Percentiles rank a stretch among this genome's conserved stretches.
Evolutionary conservation across 805 yeast genomes (phyloP).

Genomic region (Saccharomycopsis babjevae): DNA sequence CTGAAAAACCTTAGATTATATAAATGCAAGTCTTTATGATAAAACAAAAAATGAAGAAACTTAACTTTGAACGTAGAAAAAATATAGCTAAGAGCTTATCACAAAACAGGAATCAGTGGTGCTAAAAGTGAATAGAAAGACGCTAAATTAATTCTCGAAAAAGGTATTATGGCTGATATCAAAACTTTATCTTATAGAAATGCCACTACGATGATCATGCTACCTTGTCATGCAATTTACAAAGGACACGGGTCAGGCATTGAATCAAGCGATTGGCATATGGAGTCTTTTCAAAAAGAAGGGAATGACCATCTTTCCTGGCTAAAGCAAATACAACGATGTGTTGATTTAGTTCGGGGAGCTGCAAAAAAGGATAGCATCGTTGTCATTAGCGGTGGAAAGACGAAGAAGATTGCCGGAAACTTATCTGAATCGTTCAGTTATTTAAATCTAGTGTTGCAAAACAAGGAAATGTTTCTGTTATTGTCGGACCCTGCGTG

Average conservation of each 20-base stretch:
- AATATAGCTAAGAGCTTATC: no score
- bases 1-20: no score
- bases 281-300: slow-evolving; percentile 58
- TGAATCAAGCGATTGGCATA: slow-evolving; percentile 45
- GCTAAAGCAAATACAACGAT: slow-evolving; percentile 45
- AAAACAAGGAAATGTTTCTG: slow-evolving; percentile 7
- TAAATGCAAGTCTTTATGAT: no score
- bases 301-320: slow-evolving; percentile 62
- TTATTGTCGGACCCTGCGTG: background rate
- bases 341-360: slow-evolving; percentile 29
- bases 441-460: slow-evolving; percentile 29
- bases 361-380: slow-evolving; percentile 27
- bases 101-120: background rate
- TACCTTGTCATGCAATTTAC: slow-evolving; percentile 18
- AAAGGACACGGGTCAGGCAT: slow-evolving; percentile 31
- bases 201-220: slow-evolving; percentile 6
- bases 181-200: background rate
- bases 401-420: slow-evolving; percentile 46
- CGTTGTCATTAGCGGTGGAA: slow-evolving; percentile 55
- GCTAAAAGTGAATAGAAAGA: background rate
- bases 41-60: no score
- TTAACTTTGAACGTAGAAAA: no score
- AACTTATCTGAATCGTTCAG: slow-evolving; percentile 52
- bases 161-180: background rate
- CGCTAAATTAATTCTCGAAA: background rate